These are phyloP conservation scores for Diaporthe nobilis DNA, from an alignment of 2,329 filamentous ascomycete species.

Conservation along the genomic window DNA sequence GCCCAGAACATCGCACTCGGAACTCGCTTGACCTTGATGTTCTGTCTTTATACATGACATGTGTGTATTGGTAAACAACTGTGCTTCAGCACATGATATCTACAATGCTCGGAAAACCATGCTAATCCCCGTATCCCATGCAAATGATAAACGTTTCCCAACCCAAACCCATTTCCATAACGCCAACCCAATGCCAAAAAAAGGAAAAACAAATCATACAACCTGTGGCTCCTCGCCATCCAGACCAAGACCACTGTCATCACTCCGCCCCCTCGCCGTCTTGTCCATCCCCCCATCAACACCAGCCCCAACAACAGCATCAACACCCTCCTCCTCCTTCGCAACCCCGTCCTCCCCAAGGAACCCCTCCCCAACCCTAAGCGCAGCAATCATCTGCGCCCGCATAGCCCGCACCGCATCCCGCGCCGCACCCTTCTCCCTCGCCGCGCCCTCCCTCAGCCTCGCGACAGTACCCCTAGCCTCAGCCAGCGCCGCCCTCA, in stretches of 20 bases:
- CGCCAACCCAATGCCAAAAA: background rate
- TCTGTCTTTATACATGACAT: background rate
- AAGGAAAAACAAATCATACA: background rate
- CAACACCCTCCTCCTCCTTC: conserved; percentile 6
- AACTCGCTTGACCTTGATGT: too few relatives aligned
- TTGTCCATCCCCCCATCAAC: background rate
- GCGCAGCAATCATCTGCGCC: conserved; percentile 33
- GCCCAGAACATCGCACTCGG: too few relatives aligned
- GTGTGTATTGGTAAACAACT: background rate
- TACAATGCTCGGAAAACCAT: background rate
- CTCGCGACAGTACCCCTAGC: background rate
- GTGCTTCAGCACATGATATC: conserved; percentile 4
- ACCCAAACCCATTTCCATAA: background rate
- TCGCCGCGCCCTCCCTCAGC: background rate
- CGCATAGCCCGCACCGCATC: conserved; percentile 33
- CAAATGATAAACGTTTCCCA: background rate
- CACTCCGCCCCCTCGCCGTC: background rate
- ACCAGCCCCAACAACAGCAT: background rate
- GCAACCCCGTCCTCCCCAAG: conserved; percentile 14
- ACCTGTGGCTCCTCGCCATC: background rate
- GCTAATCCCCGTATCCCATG: background rate
- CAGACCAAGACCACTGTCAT: conserved; percentile 17
- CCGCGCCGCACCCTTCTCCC: conserved; percentile 9
- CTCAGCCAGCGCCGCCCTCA: conserved; percentile 3
- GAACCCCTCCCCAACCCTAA: conserved; percentile 38